phyloP scores from a whole-genome alignment of 2,329 filamentous ascomycete species.

The Epichloe festucae region DNA sequence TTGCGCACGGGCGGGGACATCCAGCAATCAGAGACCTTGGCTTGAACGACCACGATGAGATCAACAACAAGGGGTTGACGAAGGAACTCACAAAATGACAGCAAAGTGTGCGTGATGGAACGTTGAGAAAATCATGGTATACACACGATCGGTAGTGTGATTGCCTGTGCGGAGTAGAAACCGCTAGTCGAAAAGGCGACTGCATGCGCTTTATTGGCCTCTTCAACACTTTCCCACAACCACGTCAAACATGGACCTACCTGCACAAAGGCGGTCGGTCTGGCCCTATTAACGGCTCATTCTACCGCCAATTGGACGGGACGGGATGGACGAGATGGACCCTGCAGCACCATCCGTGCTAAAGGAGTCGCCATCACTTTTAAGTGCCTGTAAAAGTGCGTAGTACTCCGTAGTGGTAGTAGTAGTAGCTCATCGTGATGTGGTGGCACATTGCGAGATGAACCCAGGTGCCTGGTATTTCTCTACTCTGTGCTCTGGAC shows the following conservation, averaged over 20 bases:
- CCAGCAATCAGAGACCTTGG: too few relatives aligned
- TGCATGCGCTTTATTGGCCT: background rate
- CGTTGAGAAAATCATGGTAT: background rate
- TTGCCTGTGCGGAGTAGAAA: too few relatives aligned
- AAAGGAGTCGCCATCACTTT: background rate
- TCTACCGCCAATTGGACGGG: background rate
- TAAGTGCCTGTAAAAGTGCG: background rate
- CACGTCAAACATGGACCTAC: background rate
- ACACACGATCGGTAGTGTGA: too few relatives aligned
- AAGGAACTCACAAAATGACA: background rate
- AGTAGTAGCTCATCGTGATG: slow-evolving; percentile 1
- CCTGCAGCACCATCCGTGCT: background rate
- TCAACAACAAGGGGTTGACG: background rate
- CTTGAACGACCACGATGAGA: too few relatives aligned
- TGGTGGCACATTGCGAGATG: slow-evolving; percentile 1
- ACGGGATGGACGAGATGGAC: background rate
- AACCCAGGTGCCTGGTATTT: background rate
- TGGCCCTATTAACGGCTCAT: background rate
- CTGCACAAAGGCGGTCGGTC: background rate
- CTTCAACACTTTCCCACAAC: background rate
- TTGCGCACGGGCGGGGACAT: background rate
- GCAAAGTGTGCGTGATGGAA: background rate
- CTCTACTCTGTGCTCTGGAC: background rate
- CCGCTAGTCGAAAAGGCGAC: too few relatives aligned
- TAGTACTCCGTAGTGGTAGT: background rate